Evolutionary conservation across 495 filamentous ascomycete species (phyloP), one percentile per base, ranked within the genome.

Genomic region (Lophiotrema nucula): DNA sequence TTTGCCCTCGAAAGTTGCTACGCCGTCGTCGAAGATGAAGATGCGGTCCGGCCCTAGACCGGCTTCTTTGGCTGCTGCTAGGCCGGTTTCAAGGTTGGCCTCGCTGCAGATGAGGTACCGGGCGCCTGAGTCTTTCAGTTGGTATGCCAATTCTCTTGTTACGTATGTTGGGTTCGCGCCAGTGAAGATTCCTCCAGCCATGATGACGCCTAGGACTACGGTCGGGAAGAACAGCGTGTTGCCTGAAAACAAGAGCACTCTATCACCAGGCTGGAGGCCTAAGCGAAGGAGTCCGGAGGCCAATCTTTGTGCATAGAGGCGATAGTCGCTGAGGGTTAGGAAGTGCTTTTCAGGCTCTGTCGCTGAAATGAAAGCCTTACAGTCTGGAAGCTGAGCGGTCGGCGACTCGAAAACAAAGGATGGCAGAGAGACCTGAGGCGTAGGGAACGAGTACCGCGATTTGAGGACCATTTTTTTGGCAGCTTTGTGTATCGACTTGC

Each of bases 81-180:
- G 27, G 11, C 69, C 72, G 1, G 67, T 71, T 21, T 66, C 62
- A 1, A 72, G 54, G 47, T 62, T 67, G 2, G 42, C 62, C 45
- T 71, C 66, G 0, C 65, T 53, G 12, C 62, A 58, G 38, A 74
- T 67, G 12, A 92, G 71, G 58, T 86, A 86, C 22, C 65, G 81
- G 0, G 89, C 82, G 0, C 77, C 85, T 41, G 78, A 85, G 70
- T 92, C 85, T 35, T 81, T 73, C 37, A 95, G 74, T 71, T 95
- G 90, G 65, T 85, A 86, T 12, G 83, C 83, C 13, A 93, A 70
- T 66, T 92, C 90, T 5, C 86, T 70, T 0, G 79, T 73, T 0
- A 88, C 85, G 60, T 82, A 89, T n/a, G 75, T 79, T 1, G 89
- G 89, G 59, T 92, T 92, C 3, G 88, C 88, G 21, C 88, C 89